Evolutionary conservation across 2,329 filamentous ascomycete species (phyloP), one percentile per base, ranked within the genome.

Genomic region (Aureobasidium sp.): DNA sequence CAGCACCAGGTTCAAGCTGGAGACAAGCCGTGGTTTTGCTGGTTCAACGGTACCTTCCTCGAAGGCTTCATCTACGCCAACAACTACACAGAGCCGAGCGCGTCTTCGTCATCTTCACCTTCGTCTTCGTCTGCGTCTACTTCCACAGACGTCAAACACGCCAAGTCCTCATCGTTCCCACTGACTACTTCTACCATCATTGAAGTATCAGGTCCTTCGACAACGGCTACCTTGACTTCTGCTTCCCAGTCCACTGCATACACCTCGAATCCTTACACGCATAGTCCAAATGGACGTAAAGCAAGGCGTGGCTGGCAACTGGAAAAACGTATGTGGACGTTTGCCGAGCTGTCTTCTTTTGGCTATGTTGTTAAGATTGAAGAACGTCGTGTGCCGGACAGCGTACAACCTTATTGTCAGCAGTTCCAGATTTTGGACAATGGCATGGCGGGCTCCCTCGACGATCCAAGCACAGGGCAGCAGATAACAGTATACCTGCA

Each of bases 1-100:
- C 76, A 76, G 42, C 74, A 78, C 64, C 70, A 76, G 55, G 75
- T 78, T 61, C 70, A 75, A 61, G 77, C 79, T n/a, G 82, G 83
- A 9, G 83, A 87, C 39, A 79, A 78, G 62, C 85, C 85, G 2
- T 89, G 85, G 85, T 86, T 84, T 67, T 89, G 86, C 71, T 83
- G 82, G 70, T 89, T 85, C 85, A 89, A 89, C 68, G 75, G 78
- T 14, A 89, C 86, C 0, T 78, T 84, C 59, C 77, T 88, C 54
- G 86, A 89, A 70, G 82, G 83, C 41, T 88, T 87, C 71, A 79
- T 89, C 50, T 89, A 87, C 67, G 76, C 82, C 49, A 53, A 64
- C 36, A 62, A 60, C 51, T 62, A 39, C 30, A 59, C 54, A 36
- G 25, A 45, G 29, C 34, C 44, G 34, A 44, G 11, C 11, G 5